Percentiles rank a stretch among this genome's conserved stretches.
Conservation (phyloP, 352 stramenopile genomes). For the Phytophthora litchii region DNA sequence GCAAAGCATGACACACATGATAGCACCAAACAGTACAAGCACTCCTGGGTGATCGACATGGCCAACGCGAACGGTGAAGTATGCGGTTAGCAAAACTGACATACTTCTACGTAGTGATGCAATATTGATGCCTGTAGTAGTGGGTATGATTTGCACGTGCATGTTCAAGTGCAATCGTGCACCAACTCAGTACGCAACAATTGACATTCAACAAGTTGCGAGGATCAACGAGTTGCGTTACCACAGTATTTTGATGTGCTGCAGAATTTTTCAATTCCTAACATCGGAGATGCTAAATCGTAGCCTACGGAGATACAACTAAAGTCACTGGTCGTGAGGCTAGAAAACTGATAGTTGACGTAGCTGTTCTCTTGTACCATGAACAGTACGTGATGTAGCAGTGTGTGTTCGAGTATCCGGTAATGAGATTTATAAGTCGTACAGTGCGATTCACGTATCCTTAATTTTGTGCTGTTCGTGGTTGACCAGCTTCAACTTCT, state of each 20-base stretch:
- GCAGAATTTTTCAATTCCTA: neutral
- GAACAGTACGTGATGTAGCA: too few species aligned
- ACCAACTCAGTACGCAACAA: neutral
- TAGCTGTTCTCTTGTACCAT: too few species aligned
- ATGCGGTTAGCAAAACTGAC: neutral
- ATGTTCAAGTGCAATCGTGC: neutral
- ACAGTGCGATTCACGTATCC: neutral
- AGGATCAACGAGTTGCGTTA: neutral
- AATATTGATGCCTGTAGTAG: too few species aligned
- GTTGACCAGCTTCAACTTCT: slow-evolving; percentile 7
- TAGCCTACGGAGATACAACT: too few species aligned
- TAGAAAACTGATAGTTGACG: neutral
- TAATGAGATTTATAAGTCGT: too few species aligned
- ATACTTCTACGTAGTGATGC: too few species aligned
- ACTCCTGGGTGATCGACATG: slow-evolving; percentile 26
- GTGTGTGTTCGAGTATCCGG: neutral
- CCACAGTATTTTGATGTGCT: neutral
- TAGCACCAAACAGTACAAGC: neutral
- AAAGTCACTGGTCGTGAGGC: too few species aligned
- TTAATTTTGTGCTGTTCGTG: slow-evolving; percentile 6
- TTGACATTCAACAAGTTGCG: neutral
- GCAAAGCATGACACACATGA: too few species aligned
- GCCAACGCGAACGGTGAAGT: slow-evolving; percentile 14
- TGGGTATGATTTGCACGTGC: neutral
- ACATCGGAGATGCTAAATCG: too few species aligned